Evolutionary conservation across 176 grass and related monocot species (phyloP).

Genomic region (Oryza coarctata): DNA sequence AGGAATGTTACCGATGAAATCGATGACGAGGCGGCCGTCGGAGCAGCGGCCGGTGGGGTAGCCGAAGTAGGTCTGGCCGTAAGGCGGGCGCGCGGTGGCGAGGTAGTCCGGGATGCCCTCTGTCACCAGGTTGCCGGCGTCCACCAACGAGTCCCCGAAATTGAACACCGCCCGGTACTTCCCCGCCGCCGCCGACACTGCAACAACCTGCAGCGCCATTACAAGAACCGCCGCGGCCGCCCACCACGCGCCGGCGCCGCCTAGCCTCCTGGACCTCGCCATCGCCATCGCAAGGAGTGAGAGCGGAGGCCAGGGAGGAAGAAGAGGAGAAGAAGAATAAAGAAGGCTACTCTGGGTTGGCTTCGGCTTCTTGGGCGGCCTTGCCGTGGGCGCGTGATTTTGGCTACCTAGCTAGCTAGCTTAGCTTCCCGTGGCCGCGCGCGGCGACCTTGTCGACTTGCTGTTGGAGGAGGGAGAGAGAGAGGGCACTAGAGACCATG

Average conservation of each 20-base stretch:
- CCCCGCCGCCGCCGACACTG: neutral
- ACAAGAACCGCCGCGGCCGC: neutral
- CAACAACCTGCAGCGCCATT: neutral
- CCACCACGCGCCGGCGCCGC: neutral
- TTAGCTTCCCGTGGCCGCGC: too few species aligned
- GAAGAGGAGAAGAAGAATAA: neutral
- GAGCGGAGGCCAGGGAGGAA: neutral
- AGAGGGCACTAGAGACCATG: too few species aligned
- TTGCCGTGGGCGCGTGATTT: neutral
- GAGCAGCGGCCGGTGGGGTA: constrained; percentile 72
- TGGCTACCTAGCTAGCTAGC: too few species aligned
- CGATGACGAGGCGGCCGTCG: constrained; percentile 62
- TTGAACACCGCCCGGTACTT: constrained; percentile 62
- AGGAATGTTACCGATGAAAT: constrained; percentile 53
- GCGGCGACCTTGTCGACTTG: too few species aligned
- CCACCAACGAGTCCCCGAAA: constrained; percentile 69
- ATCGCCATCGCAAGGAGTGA: neutral
- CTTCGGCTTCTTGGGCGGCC: neutral
- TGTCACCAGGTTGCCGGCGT: constrained; percentile 67
- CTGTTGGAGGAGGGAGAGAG: neutral
- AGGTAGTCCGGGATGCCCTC: constrained; percentile 55
- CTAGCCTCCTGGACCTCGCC: neutral
- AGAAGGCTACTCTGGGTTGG: neutral
- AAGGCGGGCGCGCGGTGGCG: constrained; percentile 47
- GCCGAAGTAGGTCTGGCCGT: constrained; percentile 55